phyloP scores from a whole-genome alignment of 108 stramenopile species.

The Nannochloropsis salina region DNA sequence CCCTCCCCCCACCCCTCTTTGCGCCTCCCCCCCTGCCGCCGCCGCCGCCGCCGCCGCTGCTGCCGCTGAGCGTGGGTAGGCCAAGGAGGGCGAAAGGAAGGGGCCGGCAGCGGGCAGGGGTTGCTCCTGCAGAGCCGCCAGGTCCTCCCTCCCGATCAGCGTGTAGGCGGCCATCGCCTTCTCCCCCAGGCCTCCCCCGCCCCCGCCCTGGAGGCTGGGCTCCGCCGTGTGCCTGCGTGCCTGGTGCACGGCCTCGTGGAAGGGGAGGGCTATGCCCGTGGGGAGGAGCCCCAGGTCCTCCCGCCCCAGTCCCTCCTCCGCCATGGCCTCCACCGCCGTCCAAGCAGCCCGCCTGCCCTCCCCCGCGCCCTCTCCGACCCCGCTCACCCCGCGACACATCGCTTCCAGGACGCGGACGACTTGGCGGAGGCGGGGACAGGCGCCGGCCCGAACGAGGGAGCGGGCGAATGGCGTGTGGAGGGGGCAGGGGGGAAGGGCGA shows the following conservation, averaged over 20 bases:
- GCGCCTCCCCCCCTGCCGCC: conserved; percentile 20
- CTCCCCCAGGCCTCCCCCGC: background rate
- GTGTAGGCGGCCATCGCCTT: background rate
- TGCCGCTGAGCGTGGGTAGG: background rate
- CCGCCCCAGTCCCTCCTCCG: conserved; percentile 36
- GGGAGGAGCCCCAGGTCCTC: conserved; percentile 30
- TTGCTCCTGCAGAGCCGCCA: background rate
- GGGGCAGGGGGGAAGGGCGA: conserved; percentile 22
- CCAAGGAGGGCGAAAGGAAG: background rate
- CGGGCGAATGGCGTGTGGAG: conserved; percentile 27
- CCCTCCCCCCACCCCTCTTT: conserved; percentile 15
- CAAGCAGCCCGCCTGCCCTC: conserved; percentile 22
- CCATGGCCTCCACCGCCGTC: conserved; percentile 40
- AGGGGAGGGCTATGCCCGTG: conserved; percentile 33
- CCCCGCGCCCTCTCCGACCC: background rate
- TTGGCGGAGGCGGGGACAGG: background rate
- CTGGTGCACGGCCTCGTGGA: conserved; percentile 36
- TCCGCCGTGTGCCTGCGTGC: conserved; percentile 13
- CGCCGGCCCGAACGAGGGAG: background rate
- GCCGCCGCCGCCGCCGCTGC: background rate
- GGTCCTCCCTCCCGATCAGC: background rate
- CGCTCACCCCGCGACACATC: background rate
- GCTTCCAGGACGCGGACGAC: background rate
- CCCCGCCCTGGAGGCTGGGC: background rate
- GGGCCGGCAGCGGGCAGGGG: background rate